phyloP scores from a whole-genome alignment of 495 filamentous ascomycete species.

The Acidomyces sp. region DNA sequence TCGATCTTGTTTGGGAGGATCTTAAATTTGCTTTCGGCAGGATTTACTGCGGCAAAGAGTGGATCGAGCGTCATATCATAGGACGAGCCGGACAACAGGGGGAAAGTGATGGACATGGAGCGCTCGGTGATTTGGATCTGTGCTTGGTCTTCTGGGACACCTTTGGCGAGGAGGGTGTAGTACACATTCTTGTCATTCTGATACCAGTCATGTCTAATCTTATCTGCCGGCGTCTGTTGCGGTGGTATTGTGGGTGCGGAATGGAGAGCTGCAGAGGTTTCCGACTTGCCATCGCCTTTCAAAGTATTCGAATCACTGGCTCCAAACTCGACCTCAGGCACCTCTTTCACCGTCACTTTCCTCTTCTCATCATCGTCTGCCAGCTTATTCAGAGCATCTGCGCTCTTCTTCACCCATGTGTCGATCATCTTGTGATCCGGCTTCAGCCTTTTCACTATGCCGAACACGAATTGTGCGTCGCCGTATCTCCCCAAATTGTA shows the following conservation, averaged over 20 bases:
- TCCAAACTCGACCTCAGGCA: constrained; percentile 46
- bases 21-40: constrained; percentile 42
- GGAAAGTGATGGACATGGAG: constrained; percentile 54
- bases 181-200: constrained; percentile 53
- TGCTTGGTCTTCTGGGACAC: constrained; percentile 50
- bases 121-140: constrained; percentile 42
- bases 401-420: constrained; percentile 51
- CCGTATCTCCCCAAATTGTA: constrained; percentile 58
- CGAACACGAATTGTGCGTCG: constrained; percentile 63
- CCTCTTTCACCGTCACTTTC: constrained; percentile 46
- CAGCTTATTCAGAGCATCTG: constrained; percentile 36
- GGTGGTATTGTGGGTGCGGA: constrained; percentile 13
- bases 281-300: background rate
- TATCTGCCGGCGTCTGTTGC: constrained; percentile 40
- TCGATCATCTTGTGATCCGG: constrained; percentile 48
- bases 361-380: constrained; percentile 43
- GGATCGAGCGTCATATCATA: constrained; percentile 60
- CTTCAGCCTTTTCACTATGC: constrained; percentile 46
- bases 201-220: constrained; percentile 72
- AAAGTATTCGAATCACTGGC: constrained; percentile 13
- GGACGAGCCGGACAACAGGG: constrained; percentile 40
- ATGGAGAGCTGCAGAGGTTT: background rate
- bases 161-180: constrained; percentile 59
- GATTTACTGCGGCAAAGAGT: constrained; percentile 53
- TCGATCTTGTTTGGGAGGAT: constrained; percentile 78